Conservation (phyloP, 306 rosid genomes). For the Spatholobus suberectus region DNA sequence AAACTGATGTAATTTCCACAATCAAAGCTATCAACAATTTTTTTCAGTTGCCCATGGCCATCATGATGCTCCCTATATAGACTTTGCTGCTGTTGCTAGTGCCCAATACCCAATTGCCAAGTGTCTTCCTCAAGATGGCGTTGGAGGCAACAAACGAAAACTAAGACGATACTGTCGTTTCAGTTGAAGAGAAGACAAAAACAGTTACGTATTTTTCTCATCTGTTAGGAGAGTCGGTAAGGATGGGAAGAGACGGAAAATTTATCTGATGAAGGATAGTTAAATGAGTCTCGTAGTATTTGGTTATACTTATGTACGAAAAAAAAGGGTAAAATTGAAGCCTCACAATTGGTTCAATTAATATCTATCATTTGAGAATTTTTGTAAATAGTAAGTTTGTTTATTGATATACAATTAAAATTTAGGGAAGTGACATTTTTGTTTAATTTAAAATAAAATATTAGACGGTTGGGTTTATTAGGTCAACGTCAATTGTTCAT, state of each 20-base stretch:
- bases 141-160: not conserved
- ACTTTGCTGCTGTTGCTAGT: not conserved
- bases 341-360: too few species aligned
- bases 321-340: too few species aligned
- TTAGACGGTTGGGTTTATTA: not conserved
- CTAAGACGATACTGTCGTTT: not conserved
- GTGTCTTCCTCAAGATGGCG: not conserved
- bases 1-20: not conserved
- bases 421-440: not conserved
- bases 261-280: too few species aligned
- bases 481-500: conserved; percentile 3
- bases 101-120: not conserved
- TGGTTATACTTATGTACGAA: too few species aligned
- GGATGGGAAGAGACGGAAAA: not conserved
- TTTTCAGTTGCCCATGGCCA: not conserved
- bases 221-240: too few species aligned
- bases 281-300: too few species aligned
- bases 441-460: not conserved
- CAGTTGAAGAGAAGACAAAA: not conserved
- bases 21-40: not conserved
- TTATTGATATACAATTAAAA: not conserved
- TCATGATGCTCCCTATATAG: not conserved
- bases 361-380: not conserved
- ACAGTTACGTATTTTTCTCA: not conserved
- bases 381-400: not conserved